Evolutionary conservation across 2,329 filamentous ascomycete genomes (phyloP).

Genomic region (Arthrocladium fulminans): DNA sequence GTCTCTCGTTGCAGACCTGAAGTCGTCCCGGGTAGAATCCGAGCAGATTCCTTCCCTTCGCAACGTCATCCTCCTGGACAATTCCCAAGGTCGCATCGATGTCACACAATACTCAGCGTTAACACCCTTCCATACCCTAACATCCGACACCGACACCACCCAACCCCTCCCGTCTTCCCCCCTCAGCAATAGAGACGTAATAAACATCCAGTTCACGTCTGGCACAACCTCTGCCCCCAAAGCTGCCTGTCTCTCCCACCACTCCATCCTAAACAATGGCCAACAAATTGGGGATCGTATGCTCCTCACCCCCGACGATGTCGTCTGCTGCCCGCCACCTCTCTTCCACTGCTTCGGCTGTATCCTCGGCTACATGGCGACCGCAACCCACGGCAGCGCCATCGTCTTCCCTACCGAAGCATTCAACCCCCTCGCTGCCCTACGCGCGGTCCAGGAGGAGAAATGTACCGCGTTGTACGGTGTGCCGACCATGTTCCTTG

Average conservation of each 20-base stretch:
- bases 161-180: constrained; percentile 37
- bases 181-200: constrained; percentile 50
- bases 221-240: constrained; percentile 90
- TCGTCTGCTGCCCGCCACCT: constrained; percentile 56
- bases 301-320: constrained; percentile 64
- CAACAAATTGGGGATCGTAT: constrained; percentile 75
- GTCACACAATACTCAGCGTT: constrained; percentile 34
- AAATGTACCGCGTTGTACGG: constrained; percentile 67
- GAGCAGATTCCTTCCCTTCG: constrained; percentile 59
- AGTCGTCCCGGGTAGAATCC: constrained; percentile 40
- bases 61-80: constrained; percentile 69
- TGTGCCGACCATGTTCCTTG: constrained; percentile 90
- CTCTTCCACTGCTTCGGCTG: constrained; percentile 70
- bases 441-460: constrained; percentile 56
- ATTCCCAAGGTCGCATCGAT: constrained; percentile 52
- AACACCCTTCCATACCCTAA: constrained; percentile 41
- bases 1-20: constrained; percentile 44
- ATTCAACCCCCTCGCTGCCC: constrained; percentile 68
- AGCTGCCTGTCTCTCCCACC: constrained; percentile 79
- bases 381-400: constrained; percentile 67
- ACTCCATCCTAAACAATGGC: constrained; percentile 87
- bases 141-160: constrained; percentile 33
- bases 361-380: constrained; percentile 92
- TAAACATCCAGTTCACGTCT: constrained; percentile 95
- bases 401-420: constrained; percentile 81